Evolutionary conservation across 1,284 basidiomycete genomes (phyloP).

Genomic region (Microbotryum violaceum): DNA sequence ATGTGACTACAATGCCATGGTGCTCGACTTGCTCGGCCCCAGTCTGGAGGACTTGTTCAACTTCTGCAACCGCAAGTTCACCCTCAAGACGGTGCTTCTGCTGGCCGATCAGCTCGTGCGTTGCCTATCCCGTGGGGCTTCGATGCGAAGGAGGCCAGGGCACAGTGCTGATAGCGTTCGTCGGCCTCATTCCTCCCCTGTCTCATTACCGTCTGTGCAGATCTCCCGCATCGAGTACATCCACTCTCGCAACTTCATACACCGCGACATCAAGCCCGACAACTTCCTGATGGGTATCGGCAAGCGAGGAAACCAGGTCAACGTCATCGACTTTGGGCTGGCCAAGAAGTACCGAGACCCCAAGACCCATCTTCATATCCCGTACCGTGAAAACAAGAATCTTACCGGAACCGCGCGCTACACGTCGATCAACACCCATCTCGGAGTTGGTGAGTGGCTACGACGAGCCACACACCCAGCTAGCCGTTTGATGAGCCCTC

Average conservation of each 20-base stretch:
- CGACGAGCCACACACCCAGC: not conserved
- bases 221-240: slow-evolving; percentile 99
- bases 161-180: not conserved
- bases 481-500: slow-evolving; percentile 1
- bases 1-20: slow-evolving; percentile 99
- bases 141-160: not conserved
- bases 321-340: slow-evolving; percentile 98
- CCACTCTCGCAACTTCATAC: slow-evolving; percentile 99
- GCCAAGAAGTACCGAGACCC: slow-evolving; percentile 99
- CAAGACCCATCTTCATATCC: slow-evolving; percentile 98
- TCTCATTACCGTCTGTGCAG: slow-evolving; percentile 44
- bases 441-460: slow-evolving; percentile 68
- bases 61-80: slow-evolving; percentile 98
- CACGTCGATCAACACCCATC: slow-evolving; percentile 98
- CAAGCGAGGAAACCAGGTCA: slow-evolving; percentile 97
- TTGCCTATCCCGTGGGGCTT: slow-evolving; percentile 17
- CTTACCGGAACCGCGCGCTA: slow-evolving; percentile 97
- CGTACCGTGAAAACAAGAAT: slow-evolving; percentile 99
- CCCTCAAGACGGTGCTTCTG: slow-evolving; percentile 90
- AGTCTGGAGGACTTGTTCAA: slow-evolving; percentile 99
- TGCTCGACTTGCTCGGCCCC: slow-evolving; percentile 92
- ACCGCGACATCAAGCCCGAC: slow-evolving; percentile 99
- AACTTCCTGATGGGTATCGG: slow-evolving; percentile 99
- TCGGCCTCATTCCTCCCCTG: slow-evolving; percentile 52
- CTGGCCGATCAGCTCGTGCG: slow-evolving; percentile 92